These are phyloP conservation scores for Scolecobasidium constrictum DNA, from an alignment of 2,329 filamentous ascomycete species.

Conservation along the genomic window DNA sequence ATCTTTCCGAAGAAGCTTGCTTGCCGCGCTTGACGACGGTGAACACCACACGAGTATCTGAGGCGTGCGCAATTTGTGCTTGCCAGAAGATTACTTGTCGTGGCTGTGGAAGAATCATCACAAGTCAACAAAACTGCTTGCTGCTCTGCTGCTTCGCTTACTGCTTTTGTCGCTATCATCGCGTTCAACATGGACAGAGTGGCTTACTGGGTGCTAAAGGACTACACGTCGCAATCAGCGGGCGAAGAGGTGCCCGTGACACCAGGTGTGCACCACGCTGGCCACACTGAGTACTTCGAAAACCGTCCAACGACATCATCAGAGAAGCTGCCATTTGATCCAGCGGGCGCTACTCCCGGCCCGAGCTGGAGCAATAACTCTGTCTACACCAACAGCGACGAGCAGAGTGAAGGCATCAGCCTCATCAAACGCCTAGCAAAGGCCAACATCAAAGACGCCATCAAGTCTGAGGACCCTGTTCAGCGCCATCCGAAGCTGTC, in stretches of 20 bases:
- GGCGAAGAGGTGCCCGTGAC: conserved; percentile 27
- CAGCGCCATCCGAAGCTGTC: conserved; percentile 45
- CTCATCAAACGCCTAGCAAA: neutral
- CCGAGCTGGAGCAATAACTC: conserved; percentile 27
- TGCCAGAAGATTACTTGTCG: no score
- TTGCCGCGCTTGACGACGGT: no score
- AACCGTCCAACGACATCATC: conserved; percentile 11
- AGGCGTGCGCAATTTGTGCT: no score
- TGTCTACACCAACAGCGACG: neutral
- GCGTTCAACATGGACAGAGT: no score
- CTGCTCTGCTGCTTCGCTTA: no score
- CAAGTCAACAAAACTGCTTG: no score
- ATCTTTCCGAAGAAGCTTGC: no score
- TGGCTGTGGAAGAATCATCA: no score
- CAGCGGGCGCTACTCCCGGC: conserved; percentile 20
- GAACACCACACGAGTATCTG: no score
- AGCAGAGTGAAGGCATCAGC: neutral
- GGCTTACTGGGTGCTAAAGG: no score
- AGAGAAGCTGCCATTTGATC: conserved; percentile 13
- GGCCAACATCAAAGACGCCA: neutral
- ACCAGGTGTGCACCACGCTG: conserved; percentile 25
- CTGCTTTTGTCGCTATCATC: no score
- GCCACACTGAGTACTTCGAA: conserved; percentile 27
- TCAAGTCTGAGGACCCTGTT: conserved; percentile 35
- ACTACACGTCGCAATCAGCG: neutral